These are phyloP conservation scores for Aegilops longissima DNA, from an alignment of 176 grass and related monocot genomes.

Conservation along the genomic window DNA sequence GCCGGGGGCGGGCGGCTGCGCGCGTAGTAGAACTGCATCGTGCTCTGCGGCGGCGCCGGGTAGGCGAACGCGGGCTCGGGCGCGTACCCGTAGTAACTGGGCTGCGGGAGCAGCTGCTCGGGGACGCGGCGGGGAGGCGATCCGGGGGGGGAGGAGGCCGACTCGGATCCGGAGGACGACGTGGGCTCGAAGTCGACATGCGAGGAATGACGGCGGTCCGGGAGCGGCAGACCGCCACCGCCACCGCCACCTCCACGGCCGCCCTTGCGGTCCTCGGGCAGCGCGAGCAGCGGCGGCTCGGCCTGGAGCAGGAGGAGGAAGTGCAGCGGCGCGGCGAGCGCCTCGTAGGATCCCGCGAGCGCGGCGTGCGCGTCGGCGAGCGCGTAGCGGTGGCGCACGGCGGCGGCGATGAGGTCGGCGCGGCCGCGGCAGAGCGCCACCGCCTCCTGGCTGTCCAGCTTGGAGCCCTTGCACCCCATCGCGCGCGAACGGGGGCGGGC, in stretches of 20 bases:
- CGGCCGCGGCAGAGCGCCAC: constrained; percentile 75
- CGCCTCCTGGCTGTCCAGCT: constrained; percentile 75
- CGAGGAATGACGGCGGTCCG: background rate
- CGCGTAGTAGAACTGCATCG: constrained; percentile 72
- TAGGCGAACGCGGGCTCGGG: constrained; percentile 30
- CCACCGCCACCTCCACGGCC: too few relatives aligned
- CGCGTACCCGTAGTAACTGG: constrained; percentile 19
- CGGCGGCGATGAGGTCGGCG: constrained; percentile 60
- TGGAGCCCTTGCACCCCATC: constrained; percentile 91
- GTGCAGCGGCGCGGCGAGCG: constrained; percentile 58
- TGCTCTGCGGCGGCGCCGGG: constrained; percentile 18
- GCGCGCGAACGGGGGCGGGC: background rate
- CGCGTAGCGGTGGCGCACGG: constrained; percentile 79
- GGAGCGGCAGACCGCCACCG: background rate
- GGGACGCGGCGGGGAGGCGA: constrained; percentile 23
- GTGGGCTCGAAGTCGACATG: constrained; percentile 28
- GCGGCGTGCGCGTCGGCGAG: constrained; percentile 72
- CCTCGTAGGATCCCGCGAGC: constrained; percentile 52
- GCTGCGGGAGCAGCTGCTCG: background rate
- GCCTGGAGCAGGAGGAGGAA: constrained; percentile 43
- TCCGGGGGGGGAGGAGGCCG: constrained; percentile 14
- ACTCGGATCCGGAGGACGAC: constrained; percentile 46
- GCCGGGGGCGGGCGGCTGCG: constrained; percentile 53
- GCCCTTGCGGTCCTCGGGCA: constrained; percentile 28
- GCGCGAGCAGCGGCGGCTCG: background rate